Evolutionary conservation across 1,139 yeast genomes (phyloP), one percentile per base, ranked within the genome.

Genomic region (Candida mesenterica): DNA sequence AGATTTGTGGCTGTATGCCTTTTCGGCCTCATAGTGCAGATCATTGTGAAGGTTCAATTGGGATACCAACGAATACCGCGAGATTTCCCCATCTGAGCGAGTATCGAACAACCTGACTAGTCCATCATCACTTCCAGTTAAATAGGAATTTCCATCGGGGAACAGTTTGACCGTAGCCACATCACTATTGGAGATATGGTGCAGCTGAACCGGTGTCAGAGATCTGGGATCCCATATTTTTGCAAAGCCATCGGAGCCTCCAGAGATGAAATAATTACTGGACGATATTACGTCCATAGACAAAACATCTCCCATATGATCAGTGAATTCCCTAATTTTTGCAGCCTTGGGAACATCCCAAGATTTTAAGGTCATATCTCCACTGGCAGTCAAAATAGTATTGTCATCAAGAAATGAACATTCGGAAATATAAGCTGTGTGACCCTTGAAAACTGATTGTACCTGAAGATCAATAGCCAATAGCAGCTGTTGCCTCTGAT

Each of bases 101-200:
- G 85, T 57, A 54, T 90, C 97, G 57, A 77, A 85, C 36, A 87
- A 57, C 37, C 86, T 70, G n/a, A 86, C 67, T 0, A 72, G 55
- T 1, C 94, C 92, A 53, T 87, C 95, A 49, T 88, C 97, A 28
- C 87, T 75, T 1, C 96, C 96, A 2, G 79, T 68, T 1, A 74
- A 75, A 46, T 83, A 75, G 0, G 87, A 71, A 39, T 75, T 65
- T 2, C 89, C 90, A 45, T 80, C 85, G 6, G 90, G 89, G 54
- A 83, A 83, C 51, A 79, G 77, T 44, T 75, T 69, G 5, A 85
- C 63, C 17, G 81, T 62, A 38, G 82, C 83, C 18, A 87, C 77
- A 53, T 90, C 97, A 34, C 74, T 72, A 28, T 71, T 68, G 24
- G 87, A 77, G 1, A 81, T 76, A 31, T 68, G 68, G 52, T 82